phyloP scores from a whole-genome alignment of 2,329 filamentous ascomycete genomes.

The Penicillium sp. region DNA sequence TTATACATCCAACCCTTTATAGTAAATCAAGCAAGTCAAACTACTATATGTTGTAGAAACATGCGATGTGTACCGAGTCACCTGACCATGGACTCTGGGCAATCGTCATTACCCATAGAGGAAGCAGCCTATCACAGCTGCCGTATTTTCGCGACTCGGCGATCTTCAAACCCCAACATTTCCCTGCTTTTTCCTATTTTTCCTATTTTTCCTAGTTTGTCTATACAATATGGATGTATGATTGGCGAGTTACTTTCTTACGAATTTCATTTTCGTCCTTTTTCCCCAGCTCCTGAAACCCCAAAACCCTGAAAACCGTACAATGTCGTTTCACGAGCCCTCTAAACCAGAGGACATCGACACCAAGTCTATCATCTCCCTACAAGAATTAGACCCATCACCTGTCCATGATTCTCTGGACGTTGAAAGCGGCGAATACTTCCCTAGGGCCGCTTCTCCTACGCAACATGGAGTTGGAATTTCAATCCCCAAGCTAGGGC shows the following conservation, averaged over 20 bases:
- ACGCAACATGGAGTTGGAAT: constrained; percentile 18
- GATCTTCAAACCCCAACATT: constrained; percentile 16
- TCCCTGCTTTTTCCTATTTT: constrained; percentile 11
- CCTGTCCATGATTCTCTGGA: constrained; percentile 65
- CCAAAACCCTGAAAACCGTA: neutral
- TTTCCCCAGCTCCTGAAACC: neutral
- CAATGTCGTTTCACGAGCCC: constrained; percentile 18
- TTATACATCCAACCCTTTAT: neutral
- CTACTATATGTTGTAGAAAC: neutral
- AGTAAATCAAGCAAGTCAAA: neutral
- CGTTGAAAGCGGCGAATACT: constrained; percentile 53
- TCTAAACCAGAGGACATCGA: constrained; percentile 33
- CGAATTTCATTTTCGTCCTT: constrained; percentile 9
- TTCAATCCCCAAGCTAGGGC: constrained; percentile 44
- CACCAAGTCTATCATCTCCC: constrained; percentile 57
- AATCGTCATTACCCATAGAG: neutral
- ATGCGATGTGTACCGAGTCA: neutral
- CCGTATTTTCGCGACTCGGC: constrained; percentile 12
- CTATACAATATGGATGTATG: constrained; percentile 6
- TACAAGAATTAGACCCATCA: constrained; percentile 77
- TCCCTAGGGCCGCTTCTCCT: constrained; percentile 25
- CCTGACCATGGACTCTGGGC: neutral
- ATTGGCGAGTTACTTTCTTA: constrained; percentile 14
- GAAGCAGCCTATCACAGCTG: constrained; percentile 18
- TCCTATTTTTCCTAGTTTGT: constrained; percentile 14